Evolutionary conservation across 2,329 filamentous ascomycete species (phyloP), one percentile per base, ranked within the genome.

Genomic region (Sclerotinia borealis): DNA sequence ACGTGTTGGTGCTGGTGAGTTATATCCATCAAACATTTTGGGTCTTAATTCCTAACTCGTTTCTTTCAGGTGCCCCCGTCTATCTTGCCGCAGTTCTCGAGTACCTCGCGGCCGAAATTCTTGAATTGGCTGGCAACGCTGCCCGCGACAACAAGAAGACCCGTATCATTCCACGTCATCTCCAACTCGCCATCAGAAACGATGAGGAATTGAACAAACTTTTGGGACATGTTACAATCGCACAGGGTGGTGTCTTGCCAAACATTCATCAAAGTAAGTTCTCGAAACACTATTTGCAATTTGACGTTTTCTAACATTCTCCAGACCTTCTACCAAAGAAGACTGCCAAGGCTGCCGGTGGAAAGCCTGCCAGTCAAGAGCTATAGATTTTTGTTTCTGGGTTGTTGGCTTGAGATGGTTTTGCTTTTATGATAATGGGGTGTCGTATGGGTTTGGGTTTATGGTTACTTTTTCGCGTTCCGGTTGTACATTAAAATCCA

Each of bases 81-180:
- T 98, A 98, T 79, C 90, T 98, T 70, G 93, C 93, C 70, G 93
- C 93, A 63, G 95, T 99, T 63, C 92, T 99, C 56, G 95, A 99
- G 83, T 99, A 99, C 79, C 90, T 99, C 65, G 93, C 95, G 72
- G 95, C 95, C 71, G 95, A 99, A 84, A 97, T 99, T 74, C 92
- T 99, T 76, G 95, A 99, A 83, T 83, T 99, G 82, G 95, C 95
- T 79, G 95, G 95, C 74, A 99, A 99, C 80, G 95, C 95, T 75
- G 95, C 95, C 69, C 93, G 95, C 74, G 95, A 99, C 83, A 97
- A 98, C 89, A 99, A 99, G 91, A 98, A 98, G 90, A 99, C 93
- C 70, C 93, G 95, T 90, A 99, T 99, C 83, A 99, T 98, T 67
- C 95, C 95, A 70, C 92, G 95, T 80, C 95, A 99, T 81, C 87